phyloP scores from a whole-genome alignment of 345 rosid genomes.

The Lumnitzera littorea region DNA sequence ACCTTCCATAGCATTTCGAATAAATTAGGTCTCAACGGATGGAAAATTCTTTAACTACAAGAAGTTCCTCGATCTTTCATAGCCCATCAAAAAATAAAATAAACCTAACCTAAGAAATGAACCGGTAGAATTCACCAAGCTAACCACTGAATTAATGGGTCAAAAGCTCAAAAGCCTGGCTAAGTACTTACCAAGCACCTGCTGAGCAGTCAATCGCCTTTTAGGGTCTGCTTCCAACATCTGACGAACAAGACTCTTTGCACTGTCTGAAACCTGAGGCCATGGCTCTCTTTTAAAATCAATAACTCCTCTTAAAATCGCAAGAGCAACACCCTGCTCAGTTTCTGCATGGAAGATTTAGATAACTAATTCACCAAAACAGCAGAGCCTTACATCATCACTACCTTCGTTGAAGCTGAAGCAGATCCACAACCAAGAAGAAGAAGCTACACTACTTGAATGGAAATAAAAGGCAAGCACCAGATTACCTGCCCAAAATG shows the following conservation, averaged over 20 bases:
- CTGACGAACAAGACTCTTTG: slow-evolving; percentile 78
- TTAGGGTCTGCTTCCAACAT: slow-evolving; percentile 82
- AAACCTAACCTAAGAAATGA: too few species aligned
- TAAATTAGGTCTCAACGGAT: too few species aligned
- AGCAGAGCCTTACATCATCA: not conserved
- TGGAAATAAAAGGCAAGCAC: not conserved
- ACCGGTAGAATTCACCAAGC: too few species aligned
- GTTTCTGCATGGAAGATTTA: slow-evolving; percentile 46
- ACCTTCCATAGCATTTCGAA: too few species aligned
- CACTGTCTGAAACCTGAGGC: slow-evolving; percentile 89
- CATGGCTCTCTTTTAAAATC: slow-evolving; percentile 93
- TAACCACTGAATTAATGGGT: too few species aligned
- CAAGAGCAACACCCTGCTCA: slow-evolving; percentile 97
- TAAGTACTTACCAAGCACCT: slow-evolving; percentile 69
- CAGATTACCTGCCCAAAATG: slow-evolving; percentile 79
- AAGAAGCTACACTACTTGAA: too few species aligned
- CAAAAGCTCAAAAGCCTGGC: too few species aligned
- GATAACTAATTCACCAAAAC: slow-evolving; percentile 3
- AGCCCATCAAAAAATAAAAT: too few species aligned
- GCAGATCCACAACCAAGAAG: too few species aligned
- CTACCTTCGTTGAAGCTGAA: too few species aligned
- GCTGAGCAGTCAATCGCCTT: slow-evolving; percentile 76
- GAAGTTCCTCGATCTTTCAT: too few species aligned
- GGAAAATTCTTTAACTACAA: too few species aligned
- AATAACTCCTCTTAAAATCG: slow-evolving; percentile 76